These are phyloP conservation scores for Paxillus ammoniavirescens DNA, from an alignment of 768 basidiomycete species.

Conservation along the genomic window DNA sequence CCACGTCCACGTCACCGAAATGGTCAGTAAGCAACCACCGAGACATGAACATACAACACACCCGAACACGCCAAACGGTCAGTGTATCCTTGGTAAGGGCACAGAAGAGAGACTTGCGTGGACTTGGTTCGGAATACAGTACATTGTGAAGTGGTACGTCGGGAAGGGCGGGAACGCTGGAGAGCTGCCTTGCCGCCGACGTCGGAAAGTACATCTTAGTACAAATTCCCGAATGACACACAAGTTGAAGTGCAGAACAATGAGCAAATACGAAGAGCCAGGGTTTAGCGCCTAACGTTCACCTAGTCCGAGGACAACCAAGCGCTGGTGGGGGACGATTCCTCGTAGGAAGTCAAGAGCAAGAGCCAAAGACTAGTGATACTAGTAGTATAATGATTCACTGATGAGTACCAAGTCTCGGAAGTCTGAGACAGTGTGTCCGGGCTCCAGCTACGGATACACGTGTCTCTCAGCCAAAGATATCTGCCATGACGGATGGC, in stretches of 20 bases:
- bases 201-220: constrained; percentile 88
- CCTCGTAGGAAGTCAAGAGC: not conserved
- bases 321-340: not conserved
- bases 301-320: not conserved
- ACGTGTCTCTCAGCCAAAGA: constrained; percentile 1
- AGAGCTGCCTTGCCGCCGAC: constrained; percentile 70
- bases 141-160: constrained; percentile 58
- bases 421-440: too few relatives aligned
- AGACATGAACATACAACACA: constrained; percentile 34
- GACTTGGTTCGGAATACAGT: constrained; percentile 59
- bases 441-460: too few relatives aligned
- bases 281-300: not conserved
- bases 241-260: too few relatives aligned
- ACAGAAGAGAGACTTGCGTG: constrained; percentile 77
- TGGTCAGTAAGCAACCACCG: not conserved
- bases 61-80: constrained; percentile 80
- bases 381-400: not conserved
- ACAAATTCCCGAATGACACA: not conserved
- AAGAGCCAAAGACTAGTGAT: not conserved
- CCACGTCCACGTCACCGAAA: constrained; percentile 1
- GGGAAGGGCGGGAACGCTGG: constrained; percentile 66
- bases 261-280: not conserved
- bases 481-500: constrained; percentile 2
- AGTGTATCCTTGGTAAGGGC: constrained; percentile 69
- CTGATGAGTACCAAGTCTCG: too few relatives aligned